These are phyloP conservation scores for Boletus rufocinnamomeus DNA, from an alignment of 768 basidiomycete genomes.

Conservation along the genomic window DNA sequence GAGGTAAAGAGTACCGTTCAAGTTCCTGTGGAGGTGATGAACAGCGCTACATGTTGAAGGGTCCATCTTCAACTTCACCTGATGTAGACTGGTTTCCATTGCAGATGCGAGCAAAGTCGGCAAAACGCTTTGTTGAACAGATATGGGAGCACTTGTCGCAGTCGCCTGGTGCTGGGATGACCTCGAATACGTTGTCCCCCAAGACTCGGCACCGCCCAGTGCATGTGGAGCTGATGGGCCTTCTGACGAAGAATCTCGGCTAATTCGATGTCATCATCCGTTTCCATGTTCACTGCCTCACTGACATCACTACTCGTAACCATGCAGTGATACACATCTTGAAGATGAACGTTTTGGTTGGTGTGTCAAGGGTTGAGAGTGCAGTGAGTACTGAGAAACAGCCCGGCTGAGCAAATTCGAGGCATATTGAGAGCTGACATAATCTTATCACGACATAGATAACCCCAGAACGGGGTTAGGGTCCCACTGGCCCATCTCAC, in stretches of 20 bases:
- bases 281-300: neutral
- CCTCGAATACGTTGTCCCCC: too few species aligned
- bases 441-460: neutral
- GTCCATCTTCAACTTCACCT: constrained; percentile 6
- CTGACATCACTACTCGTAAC: too few species aligned
- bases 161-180: too few species aligned
- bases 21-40: constrained; percentile 21
- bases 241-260: neutral
- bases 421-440: neutral
- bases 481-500: constrained; percentile 11
- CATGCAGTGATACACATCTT: neutral
- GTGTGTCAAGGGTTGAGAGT: neutral
- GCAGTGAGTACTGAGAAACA: too few species aligned
- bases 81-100: constrained; percentile 26
- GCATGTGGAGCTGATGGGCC: too few species aligned
- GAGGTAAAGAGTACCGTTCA: constrained; percentile 7
- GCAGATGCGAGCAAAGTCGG: neutral
- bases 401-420: neutral
- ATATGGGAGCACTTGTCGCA: too few species aligned
- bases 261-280: too few species aligned
- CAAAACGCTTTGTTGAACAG: too few species aligned
- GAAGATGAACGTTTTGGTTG: too few species aligned
- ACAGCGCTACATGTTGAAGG: constrained; percentile 8
- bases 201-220: too few species aligned
- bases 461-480: constrained; percentile 33